These are phyloP conservation scores for Stereocaulon alpinum DNA, from an alignment of 495 filamentous ascomycete genomes.

Conservation along the genomic window DNA sequence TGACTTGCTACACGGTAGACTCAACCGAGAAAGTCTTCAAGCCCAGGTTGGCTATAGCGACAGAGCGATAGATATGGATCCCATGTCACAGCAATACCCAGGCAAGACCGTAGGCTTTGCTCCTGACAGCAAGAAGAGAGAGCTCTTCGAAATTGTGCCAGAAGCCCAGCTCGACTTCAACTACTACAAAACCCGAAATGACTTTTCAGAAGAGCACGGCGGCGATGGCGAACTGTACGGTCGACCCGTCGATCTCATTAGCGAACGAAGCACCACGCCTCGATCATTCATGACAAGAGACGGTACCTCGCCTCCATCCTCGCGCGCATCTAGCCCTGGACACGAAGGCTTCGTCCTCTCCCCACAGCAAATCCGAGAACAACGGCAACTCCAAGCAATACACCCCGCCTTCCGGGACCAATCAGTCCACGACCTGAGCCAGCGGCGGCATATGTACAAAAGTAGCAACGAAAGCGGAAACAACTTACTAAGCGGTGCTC, in stretches of 20 bases:
- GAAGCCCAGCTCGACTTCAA: constrained; percentile 88
- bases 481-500: constrained; percentile 34
- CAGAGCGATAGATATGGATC: constrained; percentile 52
- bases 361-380: neutral
- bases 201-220: constrained; percentile 81
- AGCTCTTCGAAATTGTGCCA: constrained; percentile 72
- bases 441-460: constrained; percentile 27
- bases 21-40: constrained; percentile 53
- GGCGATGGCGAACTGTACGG: constrained; percentile 62
- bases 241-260: constrained; percentile 50
- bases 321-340: constrained; percentile 39
- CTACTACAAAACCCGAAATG: constrained; percentile 78
- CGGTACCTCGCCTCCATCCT: constrained; percentile 31
- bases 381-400: constrained; percentile 10
- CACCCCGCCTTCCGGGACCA: constrained; percentile 17
- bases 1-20: constrained; percentile 68
- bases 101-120: constrained; percentile 49
- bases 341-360: constrained; percentile 13
- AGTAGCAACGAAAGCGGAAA: constrained; percentile 37
- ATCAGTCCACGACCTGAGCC: constrained; percentile 1
- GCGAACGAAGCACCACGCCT: constrained; percentile 57
- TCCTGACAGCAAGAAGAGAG: constrained; percentile 24
- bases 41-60: constrained; percentile 45
- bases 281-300: constrained; percentile 40
- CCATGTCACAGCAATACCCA: constrained; percentile 64